phyloP scores from a whole-genome alignment of 192 early-diverging fungal species.

The Gonapodya sp. region DNA sequence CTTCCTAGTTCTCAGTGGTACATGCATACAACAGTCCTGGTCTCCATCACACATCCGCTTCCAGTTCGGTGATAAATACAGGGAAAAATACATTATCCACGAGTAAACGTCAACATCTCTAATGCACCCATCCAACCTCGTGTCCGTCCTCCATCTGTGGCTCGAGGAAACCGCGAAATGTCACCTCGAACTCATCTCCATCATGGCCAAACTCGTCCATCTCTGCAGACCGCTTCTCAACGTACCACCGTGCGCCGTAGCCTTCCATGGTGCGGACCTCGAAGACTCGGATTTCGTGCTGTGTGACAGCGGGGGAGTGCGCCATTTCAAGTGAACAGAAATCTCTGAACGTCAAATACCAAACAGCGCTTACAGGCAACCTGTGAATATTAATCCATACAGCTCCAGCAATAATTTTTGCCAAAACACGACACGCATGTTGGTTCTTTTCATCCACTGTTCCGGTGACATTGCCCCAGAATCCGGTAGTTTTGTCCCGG shows the following conservation, averaged over 20 bases:
- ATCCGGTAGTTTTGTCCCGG: slow-evolving; percentile 14
- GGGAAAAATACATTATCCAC: too few relatives aligned
- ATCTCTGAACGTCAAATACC: too few relatives aligned
- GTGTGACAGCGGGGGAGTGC: not conserved
- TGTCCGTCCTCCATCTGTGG: slow-evolving; percentile 16
- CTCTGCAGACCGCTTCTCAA: not conserved
- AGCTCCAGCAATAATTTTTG: slow-evolving; percentile 11
- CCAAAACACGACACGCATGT: slow-evolving; percentile 1
- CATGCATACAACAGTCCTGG: too few relatives aligned
- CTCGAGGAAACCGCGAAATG: slow-evolving; percentile 19
- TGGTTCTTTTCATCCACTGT: slow-evolving; percentile 14
- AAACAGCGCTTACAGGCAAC: slow-evolving; percentile 12
- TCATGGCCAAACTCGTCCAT: slow-evolving; percentile 2
- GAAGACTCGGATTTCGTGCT: slow-evolving; percentile 18
- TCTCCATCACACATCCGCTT: too few relatives aligned
- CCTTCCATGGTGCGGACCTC: slow-evolving; percentile 13
- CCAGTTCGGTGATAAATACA: too few relatives aligned
- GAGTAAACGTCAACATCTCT: too few relatives aligned
- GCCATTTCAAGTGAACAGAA: too few relatives aligned
- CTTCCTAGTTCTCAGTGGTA: too few relatives aligned
- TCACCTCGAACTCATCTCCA: slow-evolving; percentile 1
- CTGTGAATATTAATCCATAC: slow-evolving; percentile 18
- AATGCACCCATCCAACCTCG: slow-evolving; percentile 20
- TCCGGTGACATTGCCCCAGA: slow-evolving; percentile 20
- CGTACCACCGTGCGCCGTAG: slow-evolving; percentile 19